Conservation (phyloP, 257 asterid genomes). For the Knoxia roxburghii region DNA sequence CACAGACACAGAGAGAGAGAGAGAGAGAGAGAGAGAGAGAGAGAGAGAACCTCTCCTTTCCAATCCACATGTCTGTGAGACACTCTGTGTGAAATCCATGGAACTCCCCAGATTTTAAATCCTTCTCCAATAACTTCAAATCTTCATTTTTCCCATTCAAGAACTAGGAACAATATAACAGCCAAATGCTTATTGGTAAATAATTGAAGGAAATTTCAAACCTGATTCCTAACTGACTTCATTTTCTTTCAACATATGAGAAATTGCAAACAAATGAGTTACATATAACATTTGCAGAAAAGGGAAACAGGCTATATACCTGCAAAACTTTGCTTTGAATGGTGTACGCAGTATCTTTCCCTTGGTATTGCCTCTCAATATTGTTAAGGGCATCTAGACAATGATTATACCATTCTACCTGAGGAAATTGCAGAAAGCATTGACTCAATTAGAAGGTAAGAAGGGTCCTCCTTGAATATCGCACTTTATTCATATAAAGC, state of each 20-base stretch:
- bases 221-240: neutral
- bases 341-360: conserved; percentile 60
- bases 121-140: conserved; percentile 59
- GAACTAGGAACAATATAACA: conserved; percentile 39
- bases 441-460: neutral
- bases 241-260: neutral
- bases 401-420: conserved; percentile 79
- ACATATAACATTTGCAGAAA: neutral
- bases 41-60: conserved; percentile 59
- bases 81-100: conserved; percentile 83
- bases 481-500: neutral
- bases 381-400: conserved; percentile 65
- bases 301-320: conserved; percentile 40
- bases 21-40: neutral
- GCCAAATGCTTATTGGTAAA: conserved; percentile 13
- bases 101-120: conserved; percentile 73
- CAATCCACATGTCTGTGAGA: conserved; percentile 91
- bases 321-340: conserved; percentile 90
- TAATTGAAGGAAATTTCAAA: neutral
- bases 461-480: neutral
- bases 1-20: neutral
- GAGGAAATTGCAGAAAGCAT: conserved; percentile 21
- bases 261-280: neutral
- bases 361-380: conserved; percentile 65
- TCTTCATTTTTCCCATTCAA: conserved; percentile 71